Base-by-base conservation (phyloP, 306 rosid genomes). In the Lablab purpureus region DNA sequence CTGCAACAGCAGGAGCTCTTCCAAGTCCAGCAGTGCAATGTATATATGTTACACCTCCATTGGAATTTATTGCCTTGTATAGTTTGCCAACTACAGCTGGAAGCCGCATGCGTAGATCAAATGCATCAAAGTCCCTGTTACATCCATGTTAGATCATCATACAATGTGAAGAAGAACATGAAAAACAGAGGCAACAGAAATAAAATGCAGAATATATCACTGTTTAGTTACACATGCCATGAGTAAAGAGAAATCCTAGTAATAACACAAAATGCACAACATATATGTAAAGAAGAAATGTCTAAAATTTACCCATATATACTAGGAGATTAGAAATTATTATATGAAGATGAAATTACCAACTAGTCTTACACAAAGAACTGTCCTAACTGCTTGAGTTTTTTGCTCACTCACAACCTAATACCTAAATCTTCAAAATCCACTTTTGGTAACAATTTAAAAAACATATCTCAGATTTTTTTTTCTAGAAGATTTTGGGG, bases 11-110 rank as follows among this genome's bases (percentile, higher is more conserved):
- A 23, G 99, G 99, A 84, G 99, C 99, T 87, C 99, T 90, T 82
- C 99, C 99, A 69, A 96, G 89, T 80, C 99, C 99, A 79, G 99
- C 99, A 79, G 99, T 96, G 86, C 99, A 96, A 80, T 96, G 99
- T 67, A 96, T 73, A 80, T 93, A 96, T 78, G 94, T 81, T 70
- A 93, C 92, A 46, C 99, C 99, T 69, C 98, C 99, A 73, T 87
- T 93, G 77, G 76, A 80, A 65, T 87, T 91, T 76, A 93, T 18
- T 63, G 97, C 96, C 79, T 90, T 89, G 87, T 85, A 84, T 80
- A 95, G 85, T 87, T 88, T 88, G 82, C 98, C 87, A 70, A 93
- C 79, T 1, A 91, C 98, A 82, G 88, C 90, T 67, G 99, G 98
- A 75, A 95, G 93, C 71, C 84, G 87, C 82, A 81, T 71, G 40